Base-by-base conservation (phyloP, 208 protist genomes). In the Wallacemonas sp. region DNA sequence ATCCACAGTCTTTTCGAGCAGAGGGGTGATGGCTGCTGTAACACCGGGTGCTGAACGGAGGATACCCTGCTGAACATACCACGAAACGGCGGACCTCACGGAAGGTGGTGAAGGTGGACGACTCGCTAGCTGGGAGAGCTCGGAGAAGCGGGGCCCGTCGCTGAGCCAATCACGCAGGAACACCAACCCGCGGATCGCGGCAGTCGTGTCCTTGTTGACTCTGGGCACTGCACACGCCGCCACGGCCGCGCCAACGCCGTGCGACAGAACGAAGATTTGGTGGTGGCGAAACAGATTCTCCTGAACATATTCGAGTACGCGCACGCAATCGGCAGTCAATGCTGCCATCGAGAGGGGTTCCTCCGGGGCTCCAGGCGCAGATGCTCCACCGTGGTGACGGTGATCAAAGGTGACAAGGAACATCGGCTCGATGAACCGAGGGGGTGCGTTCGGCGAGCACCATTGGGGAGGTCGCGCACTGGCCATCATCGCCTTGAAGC, bases 351-450 rank as follows among this genome's bases (percentile, higher is more conserved):
- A 26, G 5, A 39, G 8, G 50, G 3, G 9, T 10, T 26, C 15
- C 9, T 5, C 6, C 3, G 24, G 9, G 12, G 30, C 29, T 26
- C n/a, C 15, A 4, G 0, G 10, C 5, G 9, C 50, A 3, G 26
- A 13, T 17, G 30, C 22, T 3, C 15, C 5, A 17, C 50, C 50
- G 50, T 57, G 50, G 32, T 32, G 30, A 12, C 50, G 50, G 6
- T 57, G 50, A n/a, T 57, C 50, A n/a, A 38, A 57, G 0, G 50
- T 57, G 50, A 57, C 29, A 6, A 57, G 29, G 32, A 30, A 57
- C 29, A 57, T 12, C 50, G 12, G 1, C 30, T 57, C 50, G n/a
- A 57, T 57, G 32, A 57, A 57, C 29, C 15, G 26, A 4, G 50
- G 50, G 13, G 50, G 50, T n/a, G 50, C 24, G 22, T 57, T 57